These are phyloP conservation scores for Xylariales sp. DNA, from an alignment of 2,329 filamentous ascomycete species.

Conservation along the genomic window DNA sequence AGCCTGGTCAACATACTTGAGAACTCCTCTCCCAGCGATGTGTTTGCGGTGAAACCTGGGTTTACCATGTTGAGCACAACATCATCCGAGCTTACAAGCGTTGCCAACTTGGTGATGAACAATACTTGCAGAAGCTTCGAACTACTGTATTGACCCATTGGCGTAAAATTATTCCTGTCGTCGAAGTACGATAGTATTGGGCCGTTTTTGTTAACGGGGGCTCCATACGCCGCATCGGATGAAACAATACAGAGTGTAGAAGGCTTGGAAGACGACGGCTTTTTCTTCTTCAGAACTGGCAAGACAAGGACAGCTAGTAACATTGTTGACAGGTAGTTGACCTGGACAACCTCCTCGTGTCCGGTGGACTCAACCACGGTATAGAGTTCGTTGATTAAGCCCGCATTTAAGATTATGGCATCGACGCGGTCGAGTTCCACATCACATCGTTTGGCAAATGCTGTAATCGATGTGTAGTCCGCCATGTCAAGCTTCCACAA, in stretches of 20 bases:
- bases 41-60: slow-evolving; percentile 21
- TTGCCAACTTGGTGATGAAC: slow-evolving; percentile 65
- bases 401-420: slow-evolving; percentile 10
- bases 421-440: slow-evolving; percentile 20
- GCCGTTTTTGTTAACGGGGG: slow-evolving; percentile 7
- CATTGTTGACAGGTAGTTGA: slow-evolving; percentile 1
- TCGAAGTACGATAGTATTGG: slow-evolving; percentile 20
- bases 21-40: slow-evolving; percentile 8
- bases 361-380: background rate
- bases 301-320: background rate
- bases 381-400: background rate
- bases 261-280: background rate
- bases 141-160: slow-evolving; percentile 16
- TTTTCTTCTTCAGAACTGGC: background rate
- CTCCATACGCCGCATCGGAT: slow-evolving; percentile 1
- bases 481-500: too few species aligned
- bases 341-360: slow-evolving; percentile 1
- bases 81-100: slow-evolving; percentile 10
- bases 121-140: slow-evolving; percentile 65
- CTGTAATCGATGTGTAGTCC: too few species aligned
- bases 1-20: background rate
- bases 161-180: slow-evolving; percentile 47
- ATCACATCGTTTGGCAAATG: too few species aligned
- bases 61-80: slow-evolving; percentile 15
- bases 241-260: slow-evolving; percentile 16